phyloP scores from a whole-genome alignment of 2,329 filamentous ascomycete species.

The Ophioceras dolichostomum region DNA sequence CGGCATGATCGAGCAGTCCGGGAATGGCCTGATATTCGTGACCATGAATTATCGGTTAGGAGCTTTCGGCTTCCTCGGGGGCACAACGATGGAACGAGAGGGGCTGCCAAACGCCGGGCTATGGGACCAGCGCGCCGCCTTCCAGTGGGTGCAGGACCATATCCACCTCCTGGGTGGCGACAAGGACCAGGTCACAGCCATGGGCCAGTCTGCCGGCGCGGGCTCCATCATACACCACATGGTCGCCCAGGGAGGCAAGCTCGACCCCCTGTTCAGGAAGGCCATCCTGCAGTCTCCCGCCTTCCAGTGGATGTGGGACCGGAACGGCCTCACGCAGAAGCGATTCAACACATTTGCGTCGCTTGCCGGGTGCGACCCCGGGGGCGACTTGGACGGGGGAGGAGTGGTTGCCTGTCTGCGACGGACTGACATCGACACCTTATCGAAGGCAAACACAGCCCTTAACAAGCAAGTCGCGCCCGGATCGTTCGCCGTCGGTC shows the following conservation, averaged over 20 bases:
- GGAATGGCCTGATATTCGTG: slow-evolving; percentile 29
- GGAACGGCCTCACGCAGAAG: slow-evolving; percentile 14
- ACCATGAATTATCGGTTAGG: slow-evolving; percentile 35
- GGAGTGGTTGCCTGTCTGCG: slow-evolving; percentile 18
- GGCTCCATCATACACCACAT: slow-evolving; percentile 37
- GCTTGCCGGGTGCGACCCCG: slow-evolving; percentile 16
- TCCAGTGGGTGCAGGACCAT: slow-evolving; percentile 36
- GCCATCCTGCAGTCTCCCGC: slow-evolving; percentile 22
- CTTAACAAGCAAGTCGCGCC: slow-evolving; percentile 13
- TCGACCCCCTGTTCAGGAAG: slow-evolving; percentile 27
- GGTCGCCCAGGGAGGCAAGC: slow-evolving; percentile 26
- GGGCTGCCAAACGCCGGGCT: slow-evolving; percentile 29
- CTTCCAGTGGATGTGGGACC: slow-evolving; percentile 21
- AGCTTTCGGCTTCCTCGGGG: slow-evolving; percentile 33
- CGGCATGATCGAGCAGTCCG: slow-evolving; percentile 19
- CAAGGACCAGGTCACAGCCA: slow-evolving; percentile 28
- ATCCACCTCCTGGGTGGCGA: slow-evolving; percentile 34
- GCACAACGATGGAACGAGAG: slow-evolving; percentile 26
- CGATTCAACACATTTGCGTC: slow-evolving; percentile 18
- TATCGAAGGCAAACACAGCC: slow-evolving; percentile 15
- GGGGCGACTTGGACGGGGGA: too few species aligned
- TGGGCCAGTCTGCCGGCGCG: slow-evolving; percentile 38
- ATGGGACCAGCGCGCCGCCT: slow-evolving; percentile 28
- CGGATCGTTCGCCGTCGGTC: slow-evolving; percentile 19
- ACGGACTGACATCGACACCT: slow-evolving; percentile 8